A percentile compares a stretch with the other conserved stretches of the same genome.
phyloP scores from a whole-genome alignment of 257 asterid genomes.

The Handroanthus guayacan region DNA sequence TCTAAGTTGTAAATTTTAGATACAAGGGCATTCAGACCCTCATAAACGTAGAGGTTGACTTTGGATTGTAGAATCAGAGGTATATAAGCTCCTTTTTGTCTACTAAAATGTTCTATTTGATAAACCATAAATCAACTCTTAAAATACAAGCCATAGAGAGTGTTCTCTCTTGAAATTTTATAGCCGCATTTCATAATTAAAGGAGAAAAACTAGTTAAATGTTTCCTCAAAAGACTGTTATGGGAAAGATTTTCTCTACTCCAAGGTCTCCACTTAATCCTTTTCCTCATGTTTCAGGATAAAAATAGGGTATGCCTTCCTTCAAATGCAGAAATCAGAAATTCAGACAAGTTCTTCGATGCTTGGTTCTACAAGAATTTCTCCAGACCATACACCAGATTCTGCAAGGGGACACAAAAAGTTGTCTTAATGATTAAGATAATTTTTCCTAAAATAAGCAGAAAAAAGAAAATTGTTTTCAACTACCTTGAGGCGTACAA shows the following conservation, averaged over 20 bases:
- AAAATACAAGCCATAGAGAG: not conserved
- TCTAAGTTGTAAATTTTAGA: not conserved
- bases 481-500: conserved; percentile 82
- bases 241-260: conserved; percentile 2
- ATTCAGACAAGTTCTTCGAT: conserved; percentile 7
- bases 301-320: not conserved
- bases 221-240: conserved; percentile 26
- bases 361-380: conserved; percentile 38
- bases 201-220: not conserved
- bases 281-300: not conserved
- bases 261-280: not conserved
- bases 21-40: conserved; percentile 7
- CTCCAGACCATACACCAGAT: conserved; percentile 70
- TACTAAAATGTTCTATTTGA: conserved; percentile 5
- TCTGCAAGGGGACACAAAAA: conserved; percentile 39
- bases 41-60: conserved; percentile 13
- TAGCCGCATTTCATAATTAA: conserved; percentile 6
- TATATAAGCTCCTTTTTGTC: not conserved
- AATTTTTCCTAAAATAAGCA: not conserved
- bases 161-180: not conserved
- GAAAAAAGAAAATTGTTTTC: not conserved
- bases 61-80: conserved; percentile 17
- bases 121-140: not conserved
- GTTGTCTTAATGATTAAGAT: not conserved
- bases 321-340: not conserved